These are phyloP conservation scores for Russula sp. DNA, from an alignment of 768 basidiomycete genomes.

Conservation along the genomic window DNA sequence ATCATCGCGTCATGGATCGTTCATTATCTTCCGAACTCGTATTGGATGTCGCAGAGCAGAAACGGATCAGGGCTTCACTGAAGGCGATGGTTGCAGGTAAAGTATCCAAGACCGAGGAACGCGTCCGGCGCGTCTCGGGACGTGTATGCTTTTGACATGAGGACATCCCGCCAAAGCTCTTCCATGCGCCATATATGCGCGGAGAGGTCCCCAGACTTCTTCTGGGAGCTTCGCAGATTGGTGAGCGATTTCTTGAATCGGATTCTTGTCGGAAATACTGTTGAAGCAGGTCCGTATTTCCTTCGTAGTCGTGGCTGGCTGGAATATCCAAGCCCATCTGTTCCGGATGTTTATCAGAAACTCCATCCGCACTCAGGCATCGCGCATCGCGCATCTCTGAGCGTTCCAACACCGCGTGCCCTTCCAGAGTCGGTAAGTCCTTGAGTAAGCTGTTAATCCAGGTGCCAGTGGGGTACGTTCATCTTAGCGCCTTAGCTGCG, in stretches of 20 bases:
- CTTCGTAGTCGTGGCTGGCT: background rate
- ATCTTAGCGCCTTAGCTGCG: too few species aligned
- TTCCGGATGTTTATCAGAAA: constrained; percentile 1
- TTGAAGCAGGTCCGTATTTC: constrained; percentile 19
- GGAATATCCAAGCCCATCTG: constrained; percentile 4
- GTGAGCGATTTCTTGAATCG: constrained; percentile 22
- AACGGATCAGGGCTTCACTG: constrained; percentile 2
- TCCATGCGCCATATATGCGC: constrained; percentile 27
- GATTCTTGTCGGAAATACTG: constrained; percentile 22
- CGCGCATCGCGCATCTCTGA: background rate
- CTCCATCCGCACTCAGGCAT: constrained; percentile 14
- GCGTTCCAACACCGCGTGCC: too few species aligned
- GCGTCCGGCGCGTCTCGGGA: constrained; percentile 6
- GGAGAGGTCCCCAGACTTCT: constrained; percentile 15
- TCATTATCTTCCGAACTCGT: constrained; percentile 13
- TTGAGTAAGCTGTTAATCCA: too few species aligned
- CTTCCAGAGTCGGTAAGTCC: background rate
- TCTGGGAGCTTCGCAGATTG: constrained; percentile 5
- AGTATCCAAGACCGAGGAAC: constrained; percentile 21
- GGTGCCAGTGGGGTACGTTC: too few species aligned
- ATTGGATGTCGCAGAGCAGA: background rate
- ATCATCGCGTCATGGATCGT: constrained; percentile 14
- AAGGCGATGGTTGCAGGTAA: constrained; percentile 14
- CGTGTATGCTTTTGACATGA: constrained; percentile 10
- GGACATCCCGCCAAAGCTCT: constrained; percentile 24